Base-by-base conservation (phyloP, 2,329 filamentous ascomycete genomes). In the Fonsecaea pedrosoi region DNA sequence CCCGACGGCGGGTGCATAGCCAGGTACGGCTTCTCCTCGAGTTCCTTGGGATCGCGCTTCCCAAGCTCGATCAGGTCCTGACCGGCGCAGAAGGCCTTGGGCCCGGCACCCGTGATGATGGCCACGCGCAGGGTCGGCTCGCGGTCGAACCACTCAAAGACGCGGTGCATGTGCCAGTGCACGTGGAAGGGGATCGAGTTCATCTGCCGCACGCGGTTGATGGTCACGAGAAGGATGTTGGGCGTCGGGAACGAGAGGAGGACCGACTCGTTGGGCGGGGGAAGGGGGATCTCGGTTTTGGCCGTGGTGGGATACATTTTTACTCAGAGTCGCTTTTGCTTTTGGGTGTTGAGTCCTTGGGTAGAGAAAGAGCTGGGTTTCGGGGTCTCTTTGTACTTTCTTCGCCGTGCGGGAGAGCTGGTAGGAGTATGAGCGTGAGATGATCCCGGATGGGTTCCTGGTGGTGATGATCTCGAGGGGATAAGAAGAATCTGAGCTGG, bases 181-280 rank as follows among this genome's bases (percentile, higher is more conserved):
- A 79, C 80, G 2, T 74, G 70, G n/a, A 73, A 71, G 64, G 78
- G 79, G 71, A 83, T 82, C 71, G 79, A 80, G 73, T 83, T 83
- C 64, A 82, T 77, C 13, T 77, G 74, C 54, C 76, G 74, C 9
- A 78, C 77, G 10, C 81, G 78, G 68, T 79, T 80, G 66, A 83
- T 77, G 54, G 82, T 81, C 66, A 85, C 78, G 64, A 85, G 77
- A 66, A 84, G 75, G 76, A 84, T 74, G 70, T 79, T 75, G 48
- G 79, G 74, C 66, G 77, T 70, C 71, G 83, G 83, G 76, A 82
- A 80, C 59, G 75, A 73, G 64, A 82, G 67, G 25, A 64, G 37
- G 15, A 71, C 54, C 3, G 67, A 69, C 21, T 60, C 53, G 63
- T 71, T 57, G 21, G 54, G 34, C 8, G 69, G 53, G 8, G 69